phyloP scores from a whole-genome alignment of 2,329 filamentous ascomycete species.

The Pestalotiopsis sp. region DNA sequence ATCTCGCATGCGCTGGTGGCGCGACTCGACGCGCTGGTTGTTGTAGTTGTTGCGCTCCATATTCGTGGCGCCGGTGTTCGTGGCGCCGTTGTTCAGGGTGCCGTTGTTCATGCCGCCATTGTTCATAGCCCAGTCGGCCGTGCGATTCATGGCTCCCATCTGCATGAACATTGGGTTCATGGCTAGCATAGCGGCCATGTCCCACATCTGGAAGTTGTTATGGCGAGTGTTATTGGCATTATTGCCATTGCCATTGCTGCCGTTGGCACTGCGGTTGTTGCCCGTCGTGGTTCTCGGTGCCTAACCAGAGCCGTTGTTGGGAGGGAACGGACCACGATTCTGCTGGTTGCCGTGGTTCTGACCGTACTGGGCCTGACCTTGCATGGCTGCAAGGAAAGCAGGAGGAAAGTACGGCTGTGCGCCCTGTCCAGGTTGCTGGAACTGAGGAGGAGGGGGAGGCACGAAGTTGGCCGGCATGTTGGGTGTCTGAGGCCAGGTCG shows the following conservation, averaged over 20 bases:
- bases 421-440: slow-evolving; percentile 35
- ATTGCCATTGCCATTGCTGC: background rate
- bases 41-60: no score
- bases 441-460: slow-evolving; percentile 42
- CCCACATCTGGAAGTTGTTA: background rate
- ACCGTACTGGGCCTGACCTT: slow-evolving; percentile 38
- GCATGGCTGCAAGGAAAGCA: slow-evolving; percentile 52
- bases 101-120: background rate
- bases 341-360: slow-evolving; percentile 27
- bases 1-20: no score
- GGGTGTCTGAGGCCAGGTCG: slow-evolving; percentile 45
- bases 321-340: slow-evolving; percentile 28
- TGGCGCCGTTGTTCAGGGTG: background rate
- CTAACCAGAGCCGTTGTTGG: slow-evolving; percentile 26
- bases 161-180: background rate
- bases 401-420: slow-evolving; percentile 53
- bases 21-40: no score
- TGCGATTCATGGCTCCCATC: background rate
- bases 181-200: background rate
- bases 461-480: slow-evolving; percentile 30
- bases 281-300: slow-evolving; percentile 1
- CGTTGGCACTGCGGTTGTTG: background rate
- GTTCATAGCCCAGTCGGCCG: background rate
- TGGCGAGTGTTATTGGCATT: background rate
- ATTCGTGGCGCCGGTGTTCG: background rate